Conservation (phyloP, 192 early-diverging fungal genomes). For the Umbelopsis sp. region DNA sequence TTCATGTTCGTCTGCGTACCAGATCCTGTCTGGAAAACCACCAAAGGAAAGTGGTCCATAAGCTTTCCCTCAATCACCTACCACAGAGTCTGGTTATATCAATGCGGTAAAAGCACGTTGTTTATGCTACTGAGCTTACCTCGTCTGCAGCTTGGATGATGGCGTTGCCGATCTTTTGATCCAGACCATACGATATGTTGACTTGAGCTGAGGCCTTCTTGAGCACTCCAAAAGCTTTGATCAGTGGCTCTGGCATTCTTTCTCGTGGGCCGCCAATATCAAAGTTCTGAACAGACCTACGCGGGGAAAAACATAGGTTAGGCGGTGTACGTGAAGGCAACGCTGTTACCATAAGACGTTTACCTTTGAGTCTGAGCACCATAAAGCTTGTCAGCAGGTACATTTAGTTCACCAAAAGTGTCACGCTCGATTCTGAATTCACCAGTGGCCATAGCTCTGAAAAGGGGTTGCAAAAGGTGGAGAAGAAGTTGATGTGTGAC, state of each 20-base stretch:
- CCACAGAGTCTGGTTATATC: background rate
- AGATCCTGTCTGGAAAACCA: constrained; percentile 95
- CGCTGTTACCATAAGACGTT: background rate
- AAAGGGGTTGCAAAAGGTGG: background rate
- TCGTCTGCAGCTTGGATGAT: constrained; percentile 91
- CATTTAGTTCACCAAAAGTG: constrained; percentile 92
- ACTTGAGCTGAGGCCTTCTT: constrained; percentile 93
- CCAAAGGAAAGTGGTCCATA: constrained; percentile 94
- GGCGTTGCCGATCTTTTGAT: constrained; percentile 78
- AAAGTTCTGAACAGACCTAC: constrained; percentile 90
- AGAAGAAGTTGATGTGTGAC: background rate
- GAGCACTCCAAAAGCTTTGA: constrained; percentile 90
- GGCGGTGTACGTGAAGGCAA: too few species aligned
- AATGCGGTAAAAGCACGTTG: background rate
- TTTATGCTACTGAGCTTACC: constrained; percentile 30
- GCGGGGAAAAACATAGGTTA: background rate
- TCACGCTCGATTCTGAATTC: constrained; percentile 66
- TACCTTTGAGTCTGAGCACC: constrained; percentile 95
- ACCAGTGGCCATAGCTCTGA: constrained; percentile 12
- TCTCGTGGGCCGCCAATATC: constrained; percentile 91
- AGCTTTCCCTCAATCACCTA: constrained; percentile 89
- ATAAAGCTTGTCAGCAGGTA: constrained; percentile 93
- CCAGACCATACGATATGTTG: constrained; percentile 86
- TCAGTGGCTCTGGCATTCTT: constrained; percentile 91
- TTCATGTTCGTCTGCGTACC: constrained; percentile 99